Conservation (phyloP, 2,329 filamentous ascomycete genomes). For the Endoconidiophora laricicola region DNA sequence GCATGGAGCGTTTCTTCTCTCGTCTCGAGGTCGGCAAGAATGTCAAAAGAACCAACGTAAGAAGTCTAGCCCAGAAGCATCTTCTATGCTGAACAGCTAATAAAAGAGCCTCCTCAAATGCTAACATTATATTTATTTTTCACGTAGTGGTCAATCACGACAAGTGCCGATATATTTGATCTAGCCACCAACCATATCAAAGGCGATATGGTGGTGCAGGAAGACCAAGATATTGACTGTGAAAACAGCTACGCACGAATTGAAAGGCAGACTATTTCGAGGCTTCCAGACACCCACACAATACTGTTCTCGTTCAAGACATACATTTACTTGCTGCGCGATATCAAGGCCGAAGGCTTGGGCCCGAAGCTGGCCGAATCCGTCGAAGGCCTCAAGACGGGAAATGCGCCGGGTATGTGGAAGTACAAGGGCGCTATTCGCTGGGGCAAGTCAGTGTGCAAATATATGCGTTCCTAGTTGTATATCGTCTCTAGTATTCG, state of each 20-base stretch:
- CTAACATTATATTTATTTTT: neutral
- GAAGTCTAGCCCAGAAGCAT: conserved; percentile 13
- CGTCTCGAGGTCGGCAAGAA: conserved; percentile 30
- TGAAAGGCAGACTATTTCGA: conserved; percentile 35
- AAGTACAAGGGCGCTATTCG: conserved; percentile 32
- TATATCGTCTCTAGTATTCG: neutral
- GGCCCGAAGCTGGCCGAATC: conserved; percentile 32
- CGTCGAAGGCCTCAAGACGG: conserved; percentile 32
- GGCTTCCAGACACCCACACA: conserved; percentile 29
- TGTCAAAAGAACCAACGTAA: conserved; percentile 34
- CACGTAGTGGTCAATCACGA: conserved; percentile 32
- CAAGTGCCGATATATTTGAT: conserved; percentile 26
- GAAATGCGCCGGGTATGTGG: conserved; percentile 38
- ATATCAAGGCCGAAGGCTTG: conserved; percentile 32
- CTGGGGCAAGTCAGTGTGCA: conserved; percentile 31
- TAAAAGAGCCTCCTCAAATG: neutral
- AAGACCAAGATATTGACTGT: conserved; percentile 24
- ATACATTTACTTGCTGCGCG: conserved; percentile 30
- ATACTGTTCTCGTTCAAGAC: conserved; percentile 41
- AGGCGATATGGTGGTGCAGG: conserved; percentile 19
- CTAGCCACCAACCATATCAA: conserved; percentile 23
- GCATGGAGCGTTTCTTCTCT: conserved; percentile 38
- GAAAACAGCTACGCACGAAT: conserved; percentile 26
- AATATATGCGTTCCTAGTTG: conserved; percentile 25
- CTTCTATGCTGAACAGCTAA: neutral